Base-by-base conservation (phyloP, 176 grass and related monocot genomes). In the Phyllostachys edulis region DNA sequence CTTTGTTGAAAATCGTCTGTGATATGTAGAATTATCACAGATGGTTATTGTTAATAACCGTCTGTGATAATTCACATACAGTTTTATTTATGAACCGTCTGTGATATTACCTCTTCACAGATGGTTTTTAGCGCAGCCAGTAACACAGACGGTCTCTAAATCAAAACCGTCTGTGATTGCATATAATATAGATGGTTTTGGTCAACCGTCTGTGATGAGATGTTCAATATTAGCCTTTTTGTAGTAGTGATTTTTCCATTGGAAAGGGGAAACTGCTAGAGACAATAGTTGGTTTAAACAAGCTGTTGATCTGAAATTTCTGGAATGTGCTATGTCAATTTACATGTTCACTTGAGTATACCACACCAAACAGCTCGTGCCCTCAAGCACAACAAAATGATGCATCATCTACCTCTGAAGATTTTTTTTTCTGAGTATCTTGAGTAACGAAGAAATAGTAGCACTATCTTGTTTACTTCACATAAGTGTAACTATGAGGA, bases 401-500 rank as follows among this genome's bases (percentile, higher is more conserved):
- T 5, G 27, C 34, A 21, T 36, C 27, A 34, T 32, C 71, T 71
- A 49, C 17, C 27, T 45, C 64, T 44, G 14, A 81, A 63, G 3
- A 85, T 76, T 63, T 34, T 44, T 24, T 29, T 20, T 80, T 14
- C 15, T 0, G 0, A 55, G 55, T 51, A 59, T 71, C 5, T 7
- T 6, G 0, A 23, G 42, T 42, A 7, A 40, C 5, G 39, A 40
- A 40, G 39, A 50, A 71, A 47, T 21, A 71, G 37, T 21, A 63
- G 12, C 20, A 27, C 8, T 63, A 66, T 71, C 37, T 20, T 80
- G 32, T 26, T 83, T 75, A 86, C 79, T 88, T 91, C 21, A 80
- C 69, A 17, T 52, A 75, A 65, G 66, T 85, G 32, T 86, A 87
- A 40, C 80, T 87, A 23, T 80, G 55, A 71, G 89, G 89, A 80